phyloP scores from a whole-genome alignment of 2,329 filamentous ascomycete species.

The Penicillium sumatraense region DNA sequence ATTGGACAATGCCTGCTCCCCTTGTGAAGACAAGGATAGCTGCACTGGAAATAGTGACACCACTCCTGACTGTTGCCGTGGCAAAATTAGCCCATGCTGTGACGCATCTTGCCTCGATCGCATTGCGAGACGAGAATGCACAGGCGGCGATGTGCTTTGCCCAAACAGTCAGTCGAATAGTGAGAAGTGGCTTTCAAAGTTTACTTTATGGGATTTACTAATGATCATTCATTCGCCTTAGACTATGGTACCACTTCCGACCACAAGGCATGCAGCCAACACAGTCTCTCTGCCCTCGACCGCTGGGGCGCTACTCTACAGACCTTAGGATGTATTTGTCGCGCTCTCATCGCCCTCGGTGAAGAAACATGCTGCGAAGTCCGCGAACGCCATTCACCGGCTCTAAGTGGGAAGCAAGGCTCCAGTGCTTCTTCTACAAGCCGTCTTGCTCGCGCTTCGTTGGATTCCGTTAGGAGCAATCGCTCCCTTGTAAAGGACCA shows the following conservation, averaged over 20 bases:
- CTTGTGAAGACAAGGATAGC: no score
- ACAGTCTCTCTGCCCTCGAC: slow-evolving; percentile 40
- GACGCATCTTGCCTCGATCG: background rate
- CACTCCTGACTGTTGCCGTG: background rate
- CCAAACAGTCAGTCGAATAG: background rate
- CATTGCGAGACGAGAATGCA: background rate
- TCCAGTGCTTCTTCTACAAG: slow-evolving; percentile 10
- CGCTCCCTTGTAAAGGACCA: slow-evolving; percentile 3
- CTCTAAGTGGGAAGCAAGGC: background rate
- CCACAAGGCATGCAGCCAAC: slow-evolving; percentile 26
- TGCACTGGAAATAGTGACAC: no score
- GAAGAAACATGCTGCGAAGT: slow-evolving; percentile 57
- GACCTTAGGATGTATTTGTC: slow-evolving; percentile 60
- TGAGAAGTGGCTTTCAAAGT: no score
- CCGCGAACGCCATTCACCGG: slow-evolving; percentile 13
- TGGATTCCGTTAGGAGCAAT: slow-evolving; percentile 16
- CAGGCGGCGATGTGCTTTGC: background rate
- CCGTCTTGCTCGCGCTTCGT: slow-evolving; percentile 9
- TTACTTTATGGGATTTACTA: background rate
- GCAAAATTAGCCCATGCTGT: background rate
- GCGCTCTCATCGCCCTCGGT: slow-evolving; percentile 56
- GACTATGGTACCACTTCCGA: background rate
- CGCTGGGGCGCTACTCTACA: slow-evolving; percentile 51
- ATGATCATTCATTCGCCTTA: background rate
- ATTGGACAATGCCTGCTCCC: no score